These are phyloP conservation scores for Erodium texanum DNA, from an alignment of 441 rosid species.

Conservation along the genomic window DNA sequence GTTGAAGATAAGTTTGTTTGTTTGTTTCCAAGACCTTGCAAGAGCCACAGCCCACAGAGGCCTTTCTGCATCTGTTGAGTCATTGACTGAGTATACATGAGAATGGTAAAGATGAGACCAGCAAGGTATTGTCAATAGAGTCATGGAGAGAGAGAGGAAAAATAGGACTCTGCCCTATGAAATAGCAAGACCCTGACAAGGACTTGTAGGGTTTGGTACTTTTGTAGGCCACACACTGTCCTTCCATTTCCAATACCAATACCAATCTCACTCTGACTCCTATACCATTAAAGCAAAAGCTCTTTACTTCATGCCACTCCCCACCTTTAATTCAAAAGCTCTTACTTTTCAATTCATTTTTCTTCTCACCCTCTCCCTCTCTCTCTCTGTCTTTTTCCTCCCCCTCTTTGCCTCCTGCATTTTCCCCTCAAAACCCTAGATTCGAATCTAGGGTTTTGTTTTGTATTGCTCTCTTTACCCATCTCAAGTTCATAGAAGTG, in stretches of 20 bases:
- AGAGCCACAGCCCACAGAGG: neutral
- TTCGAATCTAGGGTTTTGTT: conserved; percentile 30
- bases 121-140: neutral
- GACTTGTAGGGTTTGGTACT: conserved; percentile 1
- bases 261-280: conserved; percentile 5
- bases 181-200: conserved; percentile 3
- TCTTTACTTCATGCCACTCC: conserved; percentile 22
- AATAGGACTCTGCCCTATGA: conserved; percentile 5
- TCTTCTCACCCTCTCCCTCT: conserved; percentile 19
- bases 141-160: neutral
- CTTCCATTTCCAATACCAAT: conserved; percentile 2
- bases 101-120: neutral
- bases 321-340: conserved; percentile 33
- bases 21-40: neutral
- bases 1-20: neutral
- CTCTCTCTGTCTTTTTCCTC: conserved; percentile 30
- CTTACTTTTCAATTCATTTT: conserved; percentile 21
- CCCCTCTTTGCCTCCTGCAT: conserved; percentile 28
- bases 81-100: neutral
- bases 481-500: conserved; percentile 17
- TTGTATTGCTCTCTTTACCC: conserved; percentile 13
- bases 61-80: neutral
- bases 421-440: conserved; percentile 52
- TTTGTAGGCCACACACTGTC: conserved; percentile 6
- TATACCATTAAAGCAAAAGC: conserved; percentile 15